Evolutionary conservation across 208 protist genomes (phyloP).

Genomic region (Vickermania ingenoplastis): DNA sequence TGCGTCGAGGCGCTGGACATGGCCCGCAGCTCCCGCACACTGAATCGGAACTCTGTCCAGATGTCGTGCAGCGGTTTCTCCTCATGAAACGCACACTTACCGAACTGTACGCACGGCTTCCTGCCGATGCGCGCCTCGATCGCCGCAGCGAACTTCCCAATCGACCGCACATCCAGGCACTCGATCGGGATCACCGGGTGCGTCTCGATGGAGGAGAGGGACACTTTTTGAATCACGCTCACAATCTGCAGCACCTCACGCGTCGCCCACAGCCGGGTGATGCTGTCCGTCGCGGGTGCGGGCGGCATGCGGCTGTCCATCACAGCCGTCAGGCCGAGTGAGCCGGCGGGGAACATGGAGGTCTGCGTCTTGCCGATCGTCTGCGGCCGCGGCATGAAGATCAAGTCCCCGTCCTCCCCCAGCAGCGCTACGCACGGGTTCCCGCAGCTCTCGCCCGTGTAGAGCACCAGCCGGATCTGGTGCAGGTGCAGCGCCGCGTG

Average conservation of each 20-base stretch:
- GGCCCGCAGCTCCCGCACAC: background rate
- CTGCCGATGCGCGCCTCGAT: background rate
- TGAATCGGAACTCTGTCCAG: background rate
- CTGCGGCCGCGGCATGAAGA: background rate
- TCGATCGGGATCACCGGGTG: constrained; percentile 13
- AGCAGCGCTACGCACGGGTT: background rate
- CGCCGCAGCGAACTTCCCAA: constrained; percentile 3
- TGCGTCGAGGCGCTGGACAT: constrained; percentile 16
- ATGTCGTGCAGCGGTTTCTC: background rate
- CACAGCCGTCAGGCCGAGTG: background rate
- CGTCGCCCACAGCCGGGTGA: constrained; percentile 8
- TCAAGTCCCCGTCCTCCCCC: background rate
- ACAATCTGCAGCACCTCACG: background rate
- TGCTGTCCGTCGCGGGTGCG: no score
- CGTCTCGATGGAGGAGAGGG: background rate
- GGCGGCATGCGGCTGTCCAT: background rate
- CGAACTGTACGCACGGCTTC: background rate
- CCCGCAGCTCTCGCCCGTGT: background rate
- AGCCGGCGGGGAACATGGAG: background rate
- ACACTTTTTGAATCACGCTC: background rate
- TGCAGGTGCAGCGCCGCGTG: background rate
- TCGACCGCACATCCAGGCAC: constrained; percentile 17
- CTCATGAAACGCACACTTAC: background rate
- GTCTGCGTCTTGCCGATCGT: background rate
- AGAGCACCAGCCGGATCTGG: background rate